A percentile compares a stretch with the other conserved stretches of the same genome.
phyloP scores from a whole-genome alignment of 495 filamentous ascomycete genomes.

The Trichoderma erinaceum region DNA sequence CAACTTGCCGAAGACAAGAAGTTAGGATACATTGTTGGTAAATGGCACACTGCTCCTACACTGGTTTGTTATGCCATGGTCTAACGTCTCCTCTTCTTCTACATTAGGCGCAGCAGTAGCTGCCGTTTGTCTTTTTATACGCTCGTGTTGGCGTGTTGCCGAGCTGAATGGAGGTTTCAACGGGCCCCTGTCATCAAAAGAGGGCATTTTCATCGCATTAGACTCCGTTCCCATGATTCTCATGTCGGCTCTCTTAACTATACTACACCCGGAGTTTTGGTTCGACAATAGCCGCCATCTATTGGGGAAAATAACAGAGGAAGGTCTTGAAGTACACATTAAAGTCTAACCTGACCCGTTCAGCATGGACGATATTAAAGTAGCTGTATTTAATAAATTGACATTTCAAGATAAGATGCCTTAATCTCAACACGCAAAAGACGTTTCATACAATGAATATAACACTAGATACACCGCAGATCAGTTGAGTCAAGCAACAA shows the following conservation, averaged over 20 bases:
- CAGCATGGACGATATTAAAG: no score
- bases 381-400: no score
- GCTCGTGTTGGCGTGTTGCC: background rate
- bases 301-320: background rate
- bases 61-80: background rate
- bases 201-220: background rate
- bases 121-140: background rate
- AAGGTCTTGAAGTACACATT: background rate
- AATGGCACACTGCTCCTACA: background rate
- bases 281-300: background rate
- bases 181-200: background rate
- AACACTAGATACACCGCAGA: no score
- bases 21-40: background rate
- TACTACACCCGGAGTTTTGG: background rate
- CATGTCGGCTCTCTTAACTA: background rate
- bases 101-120: background rate
- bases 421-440: no score
- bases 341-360: background rate
- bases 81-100: background rate
- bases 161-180: background rate
- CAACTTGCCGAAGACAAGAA: background rate
- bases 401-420: no score
- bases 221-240: background rate
- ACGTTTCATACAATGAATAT: no score
- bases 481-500: no score